A percentile compares a stretch with the other conserved stretches of the same genome.
Conservation (phyloP, 352 stramenopile species). For the Phytophthora fragariae region DNA sequence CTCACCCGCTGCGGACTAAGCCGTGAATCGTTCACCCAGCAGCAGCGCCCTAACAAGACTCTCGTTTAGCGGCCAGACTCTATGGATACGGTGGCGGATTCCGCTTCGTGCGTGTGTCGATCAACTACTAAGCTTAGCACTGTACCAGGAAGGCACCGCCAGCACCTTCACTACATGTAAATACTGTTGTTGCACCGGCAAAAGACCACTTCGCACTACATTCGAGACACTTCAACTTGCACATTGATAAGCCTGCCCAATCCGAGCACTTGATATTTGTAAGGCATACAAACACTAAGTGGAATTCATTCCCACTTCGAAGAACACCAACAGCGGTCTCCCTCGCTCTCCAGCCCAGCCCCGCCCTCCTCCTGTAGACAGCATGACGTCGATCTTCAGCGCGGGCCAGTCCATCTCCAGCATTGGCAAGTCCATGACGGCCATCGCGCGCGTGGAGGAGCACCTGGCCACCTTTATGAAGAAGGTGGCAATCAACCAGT, state of each 20-base stretch:
- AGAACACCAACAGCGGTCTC: slow-evolving; percentile 12
- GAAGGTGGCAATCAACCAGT: slow-evolving; percentile 50
- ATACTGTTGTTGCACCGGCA: neutral
- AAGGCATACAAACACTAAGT: slow-evolving; percentile 4
- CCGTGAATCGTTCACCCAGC: no score
- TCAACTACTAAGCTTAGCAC: no score
- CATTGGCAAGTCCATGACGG: slow-evolving; percentile 88
- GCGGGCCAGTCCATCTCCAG: slow-evolving; percentile 84
- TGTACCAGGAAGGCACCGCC: no score
- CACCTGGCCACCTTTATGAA: slow-evolving; percentile 90
- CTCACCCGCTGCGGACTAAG: no score
- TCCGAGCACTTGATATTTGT: slow-evolving; percentile 8
- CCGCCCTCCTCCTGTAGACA: neutral
- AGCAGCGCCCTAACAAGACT: no score
- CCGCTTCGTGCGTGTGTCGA: no score
- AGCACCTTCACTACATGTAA: neutral
- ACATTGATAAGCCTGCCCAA: neutral
- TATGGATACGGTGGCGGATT: no score
- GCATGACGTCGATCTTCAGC: slow-evolving; percentile 82
- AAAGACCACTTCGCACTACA: neutral
- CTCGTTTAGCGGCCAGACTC: no score
- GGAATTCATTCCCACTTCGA: neutral
- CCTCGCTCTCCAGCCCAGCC: neutral
- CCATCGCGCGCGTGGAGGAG: slow-evolving; percentile 77
- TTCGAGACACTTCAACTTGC: slow-evolving; percentile 9